phyloP scores from a whole-genome alignment of 2,329 filamentous ascomycete genomes.

The Mycocentrospora acerina region DNA sequence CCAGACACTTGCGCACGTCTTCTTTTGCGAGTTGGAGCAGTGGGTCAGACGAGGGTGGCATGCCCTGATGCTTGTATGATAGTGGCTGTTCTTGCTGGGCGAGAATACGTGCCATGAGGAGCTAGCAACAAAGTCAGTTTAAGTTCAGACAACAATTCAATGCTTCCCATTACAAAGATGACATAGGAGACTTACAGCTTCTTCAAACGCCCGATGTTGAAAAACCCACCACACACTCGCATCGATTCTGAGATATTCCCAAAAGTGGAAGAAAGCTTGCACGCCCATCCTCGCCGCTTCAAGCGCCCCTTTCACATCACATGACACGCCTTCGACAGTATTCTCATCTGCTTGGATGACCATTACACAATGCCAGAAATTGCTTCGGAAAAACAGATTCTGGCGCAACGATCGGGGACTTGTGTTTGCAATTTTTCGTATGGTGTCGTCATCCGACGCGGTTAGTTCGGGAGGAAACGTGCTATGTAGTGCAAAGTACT shows the following conservation, averaged over 20 bases:
- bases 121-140: slow-evolving; percentile 18
- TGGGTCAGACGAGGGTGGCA: slow-evolving; percentile 34
- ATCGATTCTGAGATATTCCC: slow-evolving; percentile 67
- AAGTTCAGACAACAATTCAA: background rate
- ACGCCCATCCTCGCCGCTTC: slow-evolving; percentile 77
- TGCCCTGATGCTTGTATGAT: slow-evolving; percentile 22
- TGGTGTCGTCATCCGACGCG: slow-evolving; percentile 63
- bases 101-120: slow-evolving; percentile 44
- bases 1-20: slow-evolving; percentile 48
- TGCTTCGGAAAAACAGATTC: slow-evolving; percentile 76
- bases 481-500: slow-evolving; percentile 71
- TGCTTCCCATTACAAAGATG: background rate
- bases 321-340: slow-evolving; percentile 50
- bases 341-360: slow-evolving; percentile 73
- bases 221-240: slow-evolving; percentile 84
- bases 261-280: slow-evolving; percentile 72
- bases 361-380: slow-evolving; percentile 83
- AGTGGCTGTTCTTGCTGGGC: slow-evolving; percentile 38
- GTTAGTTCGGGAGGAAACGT: slow-evolving; percentile 72
- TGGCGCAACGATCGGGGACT: slow-evolving; percentile 71
- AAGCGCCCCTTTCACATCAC: slow-evolving; percentile 67
- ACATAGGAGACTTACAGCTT: slow-evolving; percentile 61
- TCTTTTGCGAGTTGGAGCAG: slow-evolving; percentile 44
- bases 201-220: slow-evolving; percentile 77
- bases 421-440: slow-evolving; percentile 58